Evolutionary conservation across 768 basidiomycete genomes (phyloP), one percentile per base, ranked within the genome.

Genomic region (Macrocybe gigantea): DNA sequence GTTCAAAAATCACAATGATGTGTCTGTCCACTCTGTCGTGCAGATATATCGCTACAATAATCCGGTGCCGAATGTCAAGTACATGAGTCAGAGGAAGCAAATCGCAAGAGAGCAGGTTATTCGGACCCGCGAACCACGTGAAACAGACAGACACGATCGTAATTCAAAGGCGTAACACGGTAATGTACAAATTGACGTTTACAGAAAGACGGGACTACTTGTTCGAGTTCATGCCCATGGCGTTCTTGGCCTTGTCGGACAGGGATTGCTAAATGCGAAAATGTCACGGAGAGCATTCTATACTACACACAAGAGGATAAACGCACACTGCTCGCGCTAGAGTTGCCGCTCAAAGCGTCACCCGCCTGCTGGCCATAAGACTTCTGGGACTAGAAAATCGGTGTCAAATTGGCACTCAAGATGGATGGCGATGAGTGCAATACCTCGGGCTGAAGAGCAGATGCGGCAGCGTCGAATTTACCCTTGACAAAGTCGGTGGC

Each of bases 241-340:
- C 66, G 53, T 73, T 65, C 72, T 79, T 79, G 37, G 77, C 74
- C 69, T 78, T 77, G 60, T 69, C 63, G 13, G 75, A 39, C 34
- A 82, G 33, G 6, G 73, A 74, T 5, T 69, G 66, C 65, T 73
- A 37, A 1, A 48, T 13, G 6, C 2, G 14, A 11, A 38, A 30
- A 41, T 49, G 35, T 41, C 37, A 1, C 2, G 10, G 6, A 12
- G n/a, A 9, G 6, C 32, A 15, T 45, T 11, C n/a, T 41, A 11
- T 15, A 49, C 1, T 15, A 49, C 1, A 37, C 3, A 33, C 10
- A 5, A 32, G 33, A 30, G 22, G 14, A 36, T 14, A 11, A 35
- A 56, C 64, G 29, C 46, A 71, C 72, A 42, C 66, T 53, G 54
- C 72, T 74, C 45, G 75, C 54, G 64, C 76, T 77, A 31, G 69